phyloP scores from a whole-genome alignment of 495 filamentous ascomycete species.

The Talaromyces borbonicus region DNA sequence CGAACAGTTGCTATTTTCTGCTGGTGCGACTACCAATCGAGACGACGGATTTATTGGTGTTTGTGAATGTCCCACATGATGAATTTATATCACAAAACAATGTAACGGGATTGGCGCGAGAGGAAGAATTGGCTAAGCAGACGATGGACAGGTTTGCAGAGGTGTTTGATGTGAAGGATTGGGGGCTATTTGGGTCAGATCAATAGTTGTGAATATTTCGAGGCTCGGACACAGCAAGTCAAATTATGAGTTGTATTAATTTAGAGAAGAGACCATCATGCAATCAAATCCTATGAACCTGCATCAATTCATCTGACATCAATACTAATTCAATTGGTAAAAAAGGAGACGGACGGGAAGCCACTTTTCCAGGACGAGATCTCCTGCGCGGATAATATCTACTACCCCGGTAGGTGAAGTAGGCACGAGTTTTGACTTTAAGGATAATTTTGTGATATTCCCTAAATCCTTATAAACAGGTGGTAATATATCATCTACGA shows the following conservation, averaged over 20 bases:
- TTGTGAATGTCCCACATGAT: slow-evolving; percentile 80
- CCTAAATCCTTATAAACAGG: too few relatives aligned
- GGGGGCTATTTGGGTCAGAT: slow-evolving; percentile 58
- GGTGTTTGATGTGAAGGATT: slow-evolving; percentile 70
- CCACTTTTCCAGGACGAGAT: too few relatives aligned
- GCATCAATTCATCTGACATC: background rate
- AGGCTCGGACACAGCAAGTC: background rate
- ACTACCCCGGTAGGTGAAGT: too few relatives aligned
- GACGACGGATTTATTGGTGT: slow-evolving; percentile 76
- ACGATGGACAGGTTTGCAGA: slow-evolving; percentile 54
- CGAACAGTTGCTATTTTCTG: slow-evolving; percentile 26
- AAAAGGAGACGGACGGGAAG: too few relatives aligned
- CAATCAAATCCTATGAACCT: background rate
- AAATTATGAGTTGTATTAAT: too few relatives aligned
- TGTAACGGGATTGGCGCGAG: slow-evolving; percentile 32
- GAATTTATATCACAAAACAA: slow-evolving; percentile 46
- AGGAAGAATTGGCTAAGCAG: slow-evolving; percentile 53
- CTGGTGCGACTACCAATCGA: slow-evolving; percentile 66
- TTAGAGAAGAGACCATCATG: too few relatives aligned
- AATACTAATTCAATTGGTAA: background rate
- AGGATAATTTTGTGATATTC: too few relatives aligned
- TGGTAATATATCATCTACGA: too few relatives aligned
- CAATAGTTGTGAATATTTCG: background rate
- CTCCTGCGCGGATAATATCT: too few relatives aligned
- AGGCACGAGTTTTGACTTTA: too few relatives aligned